Base-by-base conservation (phyloP, 2,329 filamentous ascomycete species). In the Aspergillus brasiliensis region DNA sequence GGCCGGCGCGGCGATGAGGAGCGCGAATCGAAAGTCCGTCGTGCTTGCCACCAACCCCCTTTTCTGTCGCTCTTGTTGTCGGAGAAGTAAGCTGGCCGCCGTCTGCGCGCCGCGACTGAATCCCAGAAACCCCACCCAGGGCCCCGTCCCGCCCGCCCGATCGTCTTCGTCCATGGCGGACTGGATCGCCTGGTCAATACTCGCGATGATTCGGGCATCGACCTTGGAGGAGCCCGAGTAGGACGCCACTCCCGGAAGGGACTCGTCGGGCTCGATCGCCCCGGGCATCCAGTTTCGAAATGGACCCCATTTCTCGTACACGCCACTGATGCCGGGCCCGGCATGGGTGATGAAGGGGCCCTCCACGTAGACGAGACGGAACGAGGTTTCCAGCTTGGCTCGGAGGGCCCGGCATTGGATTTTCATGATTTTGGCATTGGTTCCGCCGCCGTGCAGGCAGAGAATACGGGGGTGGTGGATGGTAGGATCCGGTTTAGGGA, bases 31-130 rank as follows among this genome's bases (percentile, higher is more conserved):
- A 6, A 25, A 25, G 7, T 25, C 3, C 7, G 25, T 25, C 7
- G 25, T 25, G 25, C 25, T 25, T 5, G 25, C 25, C 4, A 25
- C 25, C 4, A 25, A 25, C 25, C 25, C 25, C 25, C 25, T 13
- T 11, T 23, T 23, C 13, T 47, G 8, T 19, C 10, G 19, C 44
- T 13, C 8, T 23, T 92, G 88, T 74, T 91, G 86, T 62, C 80
- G 77, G 67, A 82, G 83, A 40, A 90, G 75, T 62, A 90, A 54
- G 61, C 85, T 87, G 1, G 83, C 84, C 1, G 82, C 82, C 5
- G 89, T 68, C 74, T 86, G 88, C 19, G 85, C 86, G 46, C 88
- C 88, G 71, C 90, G 87, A 54, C 86, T 88, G 72, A 90, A 90
- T 0, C 88, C 88, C 53, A 90, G 67, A 8, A 89, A 62, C 0